Evolutionary conservation across 176 grass and related monocot genomes (phyloP).

Genomic region (Phyllostachys edulis): DNA sequence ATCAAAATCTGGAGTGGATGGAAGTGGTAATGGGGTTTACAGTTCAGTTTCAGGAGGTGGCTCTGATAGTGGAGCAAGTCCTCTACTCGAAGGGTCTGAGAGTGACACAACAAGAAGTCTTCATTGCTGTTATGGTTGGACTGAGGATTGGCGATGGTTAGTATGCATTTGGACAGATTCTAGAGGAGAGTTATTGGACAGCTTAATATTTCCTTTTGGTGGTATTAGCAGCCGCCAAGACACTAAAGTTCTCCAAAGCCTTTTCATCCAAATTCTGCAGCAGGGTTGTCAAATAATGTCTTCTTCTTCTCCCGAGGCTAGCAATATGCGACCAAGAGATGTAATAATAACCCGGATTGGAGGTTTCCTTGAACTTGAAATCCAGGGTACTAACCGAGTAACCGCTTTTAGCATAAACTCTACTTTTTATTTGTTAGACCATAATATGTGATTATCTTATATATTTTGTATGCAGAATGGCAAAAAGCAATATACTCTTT

Average conservation of each 20-base stretch:
- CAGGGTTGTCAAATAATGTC: slow-evolving; percentile 94
- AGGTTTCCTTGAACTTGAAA: slow-evolving; percentile 97
- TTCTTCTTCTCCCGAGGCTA: slow-evolving; percentile 62
- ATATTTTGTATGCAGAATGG: slow-evolving; percentile 70
- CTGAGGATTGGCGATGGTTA: slow-evolving; percentile 98
- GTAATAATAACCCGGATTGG: slow-evolving; percentile 84
- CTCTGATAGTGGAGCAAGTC: slow-evolving; percentile 53
- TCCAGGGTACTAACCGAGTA: slow-evolving; percentile 63
- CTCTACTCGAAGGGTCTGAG: slow-evolving; percentile 54
- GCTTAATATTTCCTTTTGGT: slow-evolving; percentile 89
- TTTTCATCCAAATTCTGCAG: slow-evolving; percentile 97
- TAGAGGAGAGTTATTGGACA: slow-evolving; percentile 90
- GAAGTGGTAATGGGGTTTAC: slow-evolving; percentile 48
- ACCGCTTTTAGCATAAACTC: slow-evolving; percentile 3
- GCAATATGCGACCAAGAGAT: slow-evolving; percentile 68
- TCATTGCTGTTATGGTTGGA: slow-evolving; percentile 99
- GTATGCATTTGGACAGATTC: slow-evolving; percentile 98
- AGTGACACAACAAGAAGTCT: slow-evolving; percentile 62
- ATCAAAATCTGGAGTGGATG: slow-evolving; percentile 68
- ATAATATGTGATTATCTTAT: slow-evolving; percentile 27
- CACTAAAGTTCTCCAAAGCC: slow-evolving; percentile 90
- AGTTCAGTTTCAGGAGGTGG: slow-evolving; percentile 38
- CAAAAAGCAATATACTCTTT: slow-evolving; percentile 90
- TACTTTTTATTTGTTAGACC: slow-evolving; percentile 6
- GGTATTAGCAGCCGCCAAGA: slow-evolving; percentile 96